Percentiles rank a stretch among this genome's conserved stretches.
Conservation (phyloP, 495 filamentous ascomycete species). For the Aspergillus kassunensis region DNA sequence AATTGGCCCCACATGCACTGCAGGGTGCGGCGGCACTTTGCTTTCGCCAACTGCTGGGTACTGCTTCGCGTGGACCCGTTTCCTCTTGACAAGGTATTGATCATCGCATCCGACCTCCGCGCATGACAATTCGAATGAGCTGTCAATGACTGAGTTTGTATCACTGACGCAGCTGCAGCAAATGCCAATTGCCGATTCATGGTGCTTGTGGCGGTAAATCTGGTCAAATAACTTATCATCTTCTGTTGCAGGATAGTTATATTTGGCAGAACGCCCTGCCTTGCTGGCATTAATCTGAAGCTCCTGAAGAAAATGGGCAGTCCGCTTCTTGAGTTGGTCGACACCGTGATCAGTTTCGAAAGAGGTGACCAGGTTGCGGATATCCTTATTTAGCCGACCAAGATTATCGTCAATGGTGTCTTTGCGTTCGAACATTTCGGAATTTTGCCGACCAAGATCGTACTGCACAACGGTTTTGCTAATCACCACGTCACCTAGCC, state of each 20-base stretch:
- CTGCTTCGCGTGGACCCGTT: not conserved
- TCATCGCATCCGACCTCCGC: not conserved
- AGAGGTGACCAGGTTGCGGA: not conserved
- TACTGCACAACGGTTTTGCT: not conserved
- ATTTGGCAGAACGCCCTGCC: not conserved
- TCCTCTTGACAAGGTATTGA: not conserved
- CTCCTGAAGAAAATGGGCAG: not conserved
- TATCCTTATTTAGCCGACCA: not conserved
- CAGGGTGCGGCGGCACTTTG: not conserved
- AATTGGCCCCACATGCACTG: slow-evolving; percentile 4
- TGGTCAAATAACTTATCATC: not conserved
- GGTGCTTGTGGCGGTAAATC: not conserved
- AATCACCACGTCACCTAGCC: not conserved
- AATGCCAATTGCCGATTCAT: not conserved
- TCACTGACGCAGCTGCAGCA: not conserved
- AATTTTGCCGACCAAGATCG: not conserved
- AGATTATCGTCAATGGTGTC: not conserved
- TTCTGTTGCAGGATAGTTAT: not conserved
- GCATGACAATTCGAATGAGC: not conserved
- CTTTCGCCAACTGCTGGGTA: too few relatives aligned
- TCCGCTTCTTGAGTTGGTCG: not conserved
- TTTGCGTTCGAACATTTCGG: not conserved
- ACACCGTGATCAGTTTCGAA: not conserved
- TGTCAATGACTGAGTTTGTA: not conserved
- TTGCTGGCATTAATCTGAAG: not conserved